Conservation (phyloP, 1,284 basidiomycete genomes). For the Sporisorium exsertum region DNA sequence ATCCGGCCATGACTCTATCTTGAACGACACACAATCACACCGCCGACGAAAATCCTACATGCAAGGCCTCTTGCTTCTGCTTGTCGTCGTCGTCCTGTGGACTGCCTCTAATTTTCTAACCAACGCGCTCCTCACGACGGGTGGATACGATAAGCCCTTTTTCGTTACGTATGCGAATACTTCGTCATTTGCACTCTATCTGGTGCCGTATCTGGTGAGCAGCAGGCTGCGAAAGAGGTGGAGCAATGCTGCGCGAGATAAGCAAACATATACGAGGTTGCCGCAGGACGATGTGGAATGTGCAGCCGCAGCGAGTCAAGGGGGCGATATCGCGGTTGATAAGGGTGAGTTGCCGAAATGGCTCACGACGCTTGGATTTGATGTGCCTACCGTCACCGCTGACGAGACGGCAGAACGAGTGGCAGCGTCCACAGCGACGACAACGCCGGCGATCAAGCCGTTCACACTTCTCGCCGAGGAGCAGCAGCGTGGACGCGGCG, state of each 20-base stretch:
- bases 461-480: slow-evolving; percentile 25
- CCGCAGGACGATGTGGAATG: slow-evolving; percentile 18
- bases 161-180: slow-evolving; percentile 86
- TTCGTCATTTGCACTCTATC: slow-evolving; percentile 87
- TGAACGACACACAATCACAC: slow-evolving; percentile 17
- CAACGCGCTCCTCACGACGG: slow-evolving; percentile 64
- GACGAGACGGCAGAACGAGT: slow-evolving; percentile 1
- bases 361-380: slow-evolving; percentile 60
- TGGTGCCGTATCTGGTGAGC: slow-evolving; percentile 76
- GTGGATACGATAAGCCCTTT: slow-evolving; percentile 68
- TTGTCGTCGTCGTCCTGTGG: slow-evolving; percentile 87
- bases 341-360: slow-evolving; percentile 35
- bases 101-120: slow-evolving; percentile 71
- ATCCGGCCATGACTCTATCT: background rate
- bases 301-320: background rate
- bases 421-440: background rate
- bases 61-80: slow-evolving; percentile 78
- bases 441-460: slow-evolving; percentile 21
- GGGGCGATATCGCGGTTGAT: slow-evolving; percentile 18
- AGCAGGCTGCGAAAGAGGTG: slow-evolving; percentile 25
- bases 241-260: slow-evolving; percentile 13
- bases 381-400: slow-evolving; percentile 38
- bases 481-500: slow-evolving; percentile 21
- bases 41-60: slow-evolving; percentile 72
- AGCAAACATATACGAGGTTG: slow-evolving; percentile 11